These are phyloP conservation scores for Tuber magnatum DNA, from an alignment of 495 filamentous ascomycete genomes.

Conservation along the genomic window DNA sequence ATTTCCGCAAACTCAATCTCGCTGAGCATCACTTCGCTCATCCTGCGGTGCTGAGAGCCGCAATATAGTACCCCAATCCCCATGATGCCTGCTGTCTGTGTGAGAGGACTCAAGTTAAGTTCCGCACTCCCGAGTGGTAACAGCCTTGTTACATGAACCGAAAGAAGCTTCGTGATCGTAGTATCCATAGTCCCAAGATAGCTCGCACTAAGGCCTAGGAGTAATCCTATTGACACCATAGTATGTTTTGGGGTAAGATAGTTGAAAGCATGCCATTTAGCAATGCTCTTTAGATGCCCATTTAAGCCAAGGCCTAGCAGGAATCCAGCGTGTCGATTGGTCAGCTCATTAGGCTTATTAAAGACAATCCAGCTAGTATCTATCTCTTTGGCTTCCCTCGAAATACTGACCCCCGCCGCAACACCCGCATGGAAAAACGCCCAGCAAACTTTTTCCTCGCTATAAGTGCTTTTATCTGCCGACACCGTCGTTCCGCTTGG, in stretches of 20 bases:
- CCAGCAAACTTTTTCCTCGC: slow-evolving; percentile 94
- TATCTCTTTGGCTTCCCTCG: slow-evolving; percentile 80
- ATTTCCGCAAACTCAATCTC: slow-evolving; percentile 81
- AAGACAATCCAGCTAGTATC: slow-evolving; percentile 98
- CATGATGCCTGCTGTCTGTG: slow-evolving; percentile 95
- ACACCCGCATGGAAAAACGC: slow-evolving; percentile 97
- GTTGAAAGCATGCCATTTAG: slow-evolving; percentile 98
- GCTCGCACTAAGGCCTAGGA: slow-evolving; percentile 85
- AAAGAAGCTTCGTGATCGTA: slow-evolving; percentile 84
- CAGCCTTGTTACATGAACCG: slow-evolving; percentile 95
- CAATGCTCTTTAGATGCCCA: slow-evolving; percentile 83
- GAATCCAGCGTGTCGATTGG: slow-evolving; percentile 89
- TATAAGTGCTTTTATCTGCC: slow-evolving; percentile 72
- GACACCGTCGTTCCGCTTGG: slow-evolving; percentile 82
- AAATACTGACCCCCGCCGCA: slow-evolving; percentile 80
- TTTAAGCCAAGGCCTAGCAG: slow-evolving; percentile 88
- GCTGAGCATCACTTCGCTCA: slow-evolving; percentile 97
- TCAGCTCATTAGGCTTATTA: slow-evolving; percentile 89
- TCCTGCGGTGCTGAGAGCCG: slow-evolving; percentile 89
- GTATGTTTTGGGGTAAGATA: slow-evolving; percentile 96
- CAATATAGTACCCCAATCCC: slow-evolving; percentile 93
- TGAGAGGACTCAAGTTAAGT: slow-evolving; percentile 85
- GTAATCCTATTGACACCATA: slow-evolving; percentile 93
- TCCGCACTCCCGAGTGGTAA: slow-evolving; percentile 85
- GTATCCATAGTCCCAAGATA: slow-evolving; percentile 96